These are phyloP conservation scores for Graphilbum sp. DNA, from an alignment of 2,329 filamentous ascomycete genomes.

Conservation along the genomic window DNA sequence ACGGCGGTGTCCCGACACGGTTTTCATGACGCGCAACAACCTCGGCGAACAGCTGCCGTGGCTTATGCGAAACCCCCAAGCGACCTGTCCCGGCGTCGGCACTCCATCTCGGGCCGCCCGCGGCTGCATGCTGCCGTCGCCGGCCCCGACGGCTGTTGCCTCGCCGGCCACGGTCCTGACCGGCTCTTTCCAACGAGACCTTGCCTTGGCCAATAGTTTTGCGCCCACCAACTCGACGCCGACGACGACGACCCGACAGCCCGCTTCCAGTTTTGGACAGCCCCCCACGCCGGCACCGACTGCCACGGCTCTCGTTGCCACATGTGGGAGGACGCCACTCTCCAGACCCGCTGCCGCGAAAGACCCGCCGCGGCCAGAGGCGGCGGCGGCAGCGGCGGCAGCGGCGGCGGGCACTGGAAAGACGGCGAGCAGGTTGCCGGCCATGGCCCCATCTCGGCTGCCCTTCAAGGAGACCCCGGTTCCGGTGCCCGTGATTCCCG, in stretches of 20 bases:
- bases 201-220: background rate
- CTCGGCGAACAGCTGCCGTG: conserved; percentile 39
- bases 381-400: too few relatives aligned
- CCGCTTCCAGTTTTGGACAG: background rate
- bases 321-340: too few relatives aligned
- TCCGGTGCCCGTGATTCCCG: too few relatives aligned
- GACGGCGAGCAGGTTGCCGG: background rate
- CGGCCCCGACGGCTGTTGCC: background rate
- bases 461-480: background rate
- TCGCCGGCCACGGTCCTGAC: background rate
- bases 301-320: too few relatives aligned
- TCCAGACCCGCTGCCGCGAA: too few relatives aligned
- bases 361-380: too few relatives aligned
- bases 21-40: conserved; percentile 48
- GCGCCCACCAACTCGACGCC: background rate
- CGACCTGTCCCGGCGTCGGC: conserved; percentile 10
- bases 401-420: too few relatives aligned
- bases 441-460: background rate
- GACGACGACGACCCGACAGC: background rate
- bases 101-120: too few relatives aligned
- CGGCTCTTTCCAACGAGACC: background rate
- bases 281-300: too few relatives aligned
- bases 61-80: conserved; percentile 32
- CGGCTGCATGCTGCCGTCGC: too few relatives aligned
- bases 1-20: conserved; percentile 19